Conservation (phyloP, 1,284 basidiomycete genomes). For the Leccinum pseudoinsigne region DNA sequence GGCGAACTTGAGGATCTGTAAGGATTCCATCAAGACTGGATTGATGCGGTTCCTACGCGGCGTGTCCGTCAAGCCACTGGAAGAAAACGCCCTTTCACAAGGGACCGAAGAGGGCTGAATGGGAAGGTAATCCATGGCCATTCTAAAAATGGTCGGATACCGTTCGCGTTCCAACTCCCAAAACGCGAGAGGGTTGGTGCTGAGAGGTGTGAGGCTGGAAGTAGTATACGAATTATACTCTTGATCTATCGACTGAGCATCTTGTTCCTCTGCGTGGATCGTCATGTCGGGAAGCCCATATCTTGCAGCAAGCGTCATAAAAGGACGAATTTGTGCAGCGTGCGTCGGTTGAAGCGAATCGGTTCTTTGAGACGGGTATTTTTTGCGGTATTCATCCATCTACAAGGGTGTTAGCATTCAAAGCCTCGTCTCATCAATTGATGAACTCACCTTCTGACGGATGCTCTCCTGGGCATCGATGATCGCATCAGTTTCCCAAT, state of each 20-base stretch:
- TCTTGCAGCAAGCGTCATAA: not conserved
- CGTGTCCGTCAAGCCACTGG: not conserved
- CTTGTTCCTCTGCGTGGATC: not conserved
- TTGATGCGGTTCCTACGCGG: not conserved
- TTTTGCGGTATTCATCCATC: not conserved
- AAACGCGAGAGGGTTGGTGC: not conserved
- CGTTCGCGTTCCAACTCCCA: not conserved
- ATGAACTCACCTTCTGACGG: not conserved
- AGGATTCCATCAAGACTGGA: not conserved
- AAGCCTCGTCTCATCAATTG: too few relatives aligned
- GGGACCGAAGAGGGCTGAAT: not conserved
- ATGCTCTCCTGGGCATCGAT: not conserved
- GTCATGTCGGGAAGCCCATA: not conserved
- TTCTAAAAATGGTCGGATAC: not conserved
- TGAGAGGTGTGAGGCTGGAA: not conserved
- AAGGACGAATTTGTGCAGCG: not conserved
- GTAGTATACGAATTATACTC: not conserved
- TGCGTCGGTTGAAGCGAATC: not conserved
- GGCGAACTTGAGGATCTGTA: not conserved
- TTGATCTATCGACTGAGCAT: not conserved
- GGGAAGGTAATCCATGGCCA: slow-evolving; percentile 1
- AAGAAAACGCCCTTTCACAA: not conserved
- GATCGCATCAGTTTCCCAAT: not conserved
- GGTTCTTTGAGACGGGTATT: too few relatives aligned
- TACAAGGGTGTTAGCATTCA: not conserved